Conservation (phyloP, 768 basidiomycete genomes). For the Basidioascus undulatus region DNA sequence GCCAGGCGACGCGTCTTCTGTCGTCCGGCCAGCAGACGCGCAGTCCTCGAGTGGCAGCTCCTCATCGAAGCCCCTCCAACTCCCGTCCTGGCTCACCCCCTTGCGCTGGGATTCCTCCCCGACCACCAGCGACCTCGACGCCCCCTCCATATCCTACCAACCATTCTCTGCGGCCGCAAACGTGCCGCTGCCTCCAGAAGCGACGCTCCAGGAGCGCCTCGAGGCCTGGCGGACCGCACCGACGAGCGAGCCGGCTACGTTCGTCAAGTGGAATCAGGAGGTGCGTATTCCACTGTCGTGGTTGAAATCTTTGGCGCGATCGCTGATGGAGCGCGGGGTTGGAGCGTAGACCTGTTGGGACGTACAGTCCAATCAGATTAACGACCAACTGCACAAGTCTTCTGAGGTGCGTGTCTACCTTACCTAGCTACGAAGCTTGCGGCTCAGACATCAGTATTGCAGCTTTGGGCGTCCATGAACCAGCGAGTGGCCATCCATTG, state of each 20-base stretch:
- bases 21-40: too few relatives aligned
- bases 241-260: slow-evolving; percentile 17
- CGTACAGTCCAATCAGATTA: slow-evolving; percentile 16
- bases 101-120: too few relatives aligned
- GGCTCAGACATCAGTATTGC: slow-evolving; percentile 3
- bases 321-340: not conserved
- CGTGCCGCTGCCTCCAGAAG: slow-evolving; percentile 17
- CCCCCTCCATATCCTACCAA: too few relatives aligned
- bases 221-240: slow-evolving; percentile 19
- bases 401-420: too few relatives aligned
- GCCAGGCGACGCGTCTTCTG: too few relatives aligned
- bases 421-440: too few relatives aligned
- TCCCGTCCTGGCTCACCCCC: too few relatives aligned
- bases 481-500: too few relatives aligned
- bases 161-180: too few relatives aligned
- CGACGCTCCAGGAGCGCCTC: slow-evolving; percentile 18
- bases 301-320: not conserved
- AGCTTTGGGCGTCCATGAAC: slow-evolving; percentile 16
- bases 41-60: too few relatives aligned
- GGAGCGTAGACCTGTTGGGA: slow-evolving; percentile 9
- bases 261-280: slow-evolving; percentile 16
- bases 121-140: too few relatives aligned
- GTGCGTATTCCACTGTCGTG: not conserved
- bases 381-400: slow-evolving; percentile 15
- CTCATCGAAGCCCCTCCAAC: too few relatives aligned